A percentile compares a stretch with the other conserved stretches of the same genome.
Evolutionary conservation across 768 basidiomycete genomes (phyloP).

Genomic region (Mycena kentingensis): DNA sequence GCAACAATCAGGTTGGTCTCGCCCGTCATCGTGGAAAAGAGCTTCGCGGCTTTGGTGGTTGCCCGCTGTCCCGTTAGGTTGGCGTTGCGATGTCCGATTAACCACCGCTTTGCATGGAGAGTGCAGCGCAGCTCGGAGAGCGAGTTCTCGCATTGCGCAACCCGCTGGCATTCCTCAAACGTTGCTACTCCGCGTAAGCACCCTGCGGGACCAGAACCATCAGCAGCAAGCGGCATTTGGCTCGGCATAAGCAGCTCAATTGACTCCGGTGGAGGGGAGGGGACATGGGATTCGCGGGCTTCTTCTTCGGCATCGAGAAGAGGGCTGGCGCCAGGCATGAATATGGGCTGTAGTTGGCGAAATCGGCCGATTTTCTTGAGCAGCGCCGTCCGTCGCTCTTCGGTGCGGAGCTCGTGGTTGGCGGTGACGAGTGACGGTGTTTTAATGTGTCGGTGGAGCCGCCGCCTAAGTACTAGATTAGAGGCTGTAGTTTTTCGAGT

Average conservation of each 20-base stretch:
- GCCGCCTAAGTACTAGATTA: background rate
- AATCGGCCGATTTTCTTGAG: conserved; percentile 8
- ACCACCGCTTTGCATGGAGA: background rate
- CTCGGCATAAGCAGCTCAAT: conserved; percentile 3
- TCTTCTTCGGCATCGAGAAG: conserved; percentile 1
- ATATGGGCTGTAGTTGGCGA: background rate
- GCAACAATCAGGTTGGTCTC: background rate
- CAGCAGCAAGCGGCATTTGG: background rate
- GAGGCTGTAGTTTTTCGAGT: background rate
- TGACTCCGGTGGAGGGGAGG: background rate
- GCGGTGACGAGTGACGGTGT: conserved; percentile 1
- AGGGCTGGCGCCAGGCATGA: conserved; percentile 6
- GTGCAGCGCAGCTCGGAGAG: background rate
- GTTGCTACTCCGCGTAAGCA: background rate
- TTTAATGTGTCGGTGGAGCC: background rate
- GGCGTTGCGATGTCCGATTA: background rate
- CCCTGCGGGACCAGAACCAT: background rate
- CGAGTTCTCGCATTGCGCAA: background rate
- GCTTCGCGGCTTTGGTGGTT: background rate
- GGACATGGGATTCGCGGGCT: background rate
- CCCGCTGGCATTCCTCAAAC: background rate
- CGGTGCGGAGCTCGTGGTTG: background rate
- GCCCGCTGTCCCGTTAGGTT: background rate
- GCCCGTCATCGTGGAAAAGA: background rate
- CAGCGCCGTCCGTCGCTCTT: conserved; percentile 9